These are phyloP conservation scores for Neofusicoccum kwambonambiense DNA, from an alignment of 2,329 filamentous ascomycete genomes.

Conservation along the genomic window DNA sequence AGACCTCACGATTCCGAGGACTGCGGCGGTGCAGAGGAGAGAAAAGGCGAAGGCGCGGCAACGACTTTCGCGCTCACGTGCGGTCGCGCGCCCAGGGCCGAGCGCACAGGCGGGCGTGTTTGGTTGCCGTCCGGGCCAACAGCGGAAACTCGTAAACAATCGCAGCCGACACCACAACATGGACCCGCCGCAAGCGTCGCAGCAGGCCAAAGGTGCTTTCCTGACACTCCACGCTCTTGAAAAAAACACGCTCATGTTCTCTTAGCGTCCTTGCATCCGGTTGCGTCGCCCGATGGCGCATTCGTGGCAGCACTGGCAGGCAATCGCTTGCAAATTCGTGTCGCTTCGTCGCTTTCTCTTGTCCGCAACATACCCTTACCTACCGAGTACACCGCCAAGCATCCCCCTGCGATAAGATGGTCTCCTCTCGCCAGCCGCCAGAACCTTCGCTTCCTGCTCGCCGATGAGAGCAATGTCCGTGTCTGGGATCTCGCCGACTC, in stretches of 20 bases:
- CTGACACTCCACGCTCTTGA: background rate
- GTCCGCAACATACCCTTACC: constrained; percentile 37
- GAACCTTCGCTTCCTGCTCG: constrained; percentile 39
- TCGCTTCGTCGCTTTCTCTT: constrained; percentile 35
- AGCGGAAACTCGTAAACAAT: constrained; percentile 13
- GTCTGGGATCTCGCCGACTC: constrained; percentile 45
- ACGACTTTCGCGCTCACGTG: no score
- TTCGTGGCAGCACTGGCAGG: constrained; percentile 40
- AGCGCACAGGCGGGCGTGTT: no score
- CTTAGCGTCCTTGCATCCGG: constrained; percentile 32
- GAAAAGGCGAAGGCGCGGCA: no score
- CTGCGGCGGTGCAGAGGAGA: no score
- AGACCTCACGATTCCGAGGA: no score
- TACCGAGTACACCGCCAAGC: constrained; percentile 27
- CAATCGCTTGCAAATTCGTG: constrained; percentile 41
- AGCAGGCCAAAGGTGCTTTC: constrained; percentile 27
- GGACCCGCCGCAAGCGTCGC: constrained; percentile 6
- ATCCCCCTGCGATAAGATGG: constrained; percentile 38
- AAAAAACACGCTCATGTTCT: constrained; percentile 16
- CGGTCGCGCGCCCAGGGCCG: no score
- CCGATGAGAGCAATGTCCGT: constrained; percentile 39
- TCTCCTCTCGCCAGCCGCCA: constrained; percentile 24
- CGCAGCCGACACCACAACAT: background rate
- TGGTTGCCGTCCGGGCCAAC: background rate
- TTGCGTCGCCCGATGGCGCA: constrained; percentile 39